These are phyloP conservation scores for Maudiozyma humilis DNA, from an alignment of 1,139 yeast genomes.

Conservation along the genomic window DNA sequence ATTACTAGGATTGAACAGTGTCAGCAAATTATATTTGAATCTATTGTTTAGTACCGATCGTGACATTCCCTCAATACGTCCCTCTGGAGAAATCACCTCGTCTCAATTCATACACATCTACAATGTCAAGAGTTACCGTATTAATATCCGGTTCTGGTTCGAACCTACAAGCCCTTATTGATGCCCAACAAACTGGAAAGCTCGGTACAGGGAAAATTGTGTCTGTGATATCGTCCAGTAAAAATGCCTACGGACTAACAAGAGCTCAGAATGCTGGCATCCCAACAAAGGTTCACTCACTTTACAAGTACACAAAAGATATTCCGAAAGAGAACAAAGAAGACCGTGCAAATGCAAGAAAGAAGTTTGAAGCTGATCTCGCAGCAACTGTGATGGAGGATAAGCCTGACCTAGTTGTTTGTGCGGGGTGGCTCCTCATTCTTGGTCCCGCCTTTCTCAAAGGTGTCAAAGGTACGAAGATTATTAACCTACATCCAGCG, in stretches of 20 bases:
- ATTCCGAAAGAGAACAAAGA: slow-evolving; percentile 50
- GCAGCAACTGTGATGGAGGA: slow-evolving; percentile 55
- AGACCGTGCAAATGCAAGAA: slow-evolving; percentile 54
- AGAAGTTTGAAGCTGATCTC: slow-evolving; percentile 65
- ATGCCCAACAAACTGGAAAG: slow-evolving; percentile 53
- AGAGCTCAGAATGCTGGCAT: slow-evolving; percentile 67
- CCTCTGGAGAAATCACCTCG: background rate
- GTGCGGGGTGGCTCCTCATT: slow-evolving; percentile 98
- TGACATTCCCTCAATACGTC: too few species aligned
- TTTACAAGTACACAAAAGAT: slow-evolving; percentile 67
- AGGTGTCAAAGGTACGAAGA: slow-evolving; percentile 62
- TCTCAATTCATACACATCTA: background rate
- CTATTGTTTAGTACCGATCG: too few species aligned
- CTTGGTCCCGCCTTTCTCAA: slow-evolving; percentile 66
- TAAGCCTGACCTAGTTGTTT: slow-evolving; percentile 76
- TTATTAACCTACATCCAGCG: slow-evolving; percentile 92
- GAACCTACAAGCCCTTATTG: slow-evolving; percentile 86
- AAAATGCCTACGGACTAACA: slow-evolving; percentile 72
- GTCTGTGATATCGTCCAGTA: slow-evolving; percentile 75
- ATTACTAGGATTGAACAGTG: too few species aligned
- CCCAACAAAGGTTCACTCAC: slow-evolving; percentile 59
- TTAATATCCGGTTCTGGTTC: slow-evolving; percentile 93
- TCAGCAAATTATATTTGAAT: too few species aligned
- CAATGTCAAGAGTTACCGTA: slow-evolving; percentile 47
- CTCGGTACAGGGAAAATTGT: slow-evolving; percentile 36